These are phyloP conservation scores for Plantago coronopus DNA, from an alignment of 305 asterid genomes.

Conservation along the genomic window DNA sequence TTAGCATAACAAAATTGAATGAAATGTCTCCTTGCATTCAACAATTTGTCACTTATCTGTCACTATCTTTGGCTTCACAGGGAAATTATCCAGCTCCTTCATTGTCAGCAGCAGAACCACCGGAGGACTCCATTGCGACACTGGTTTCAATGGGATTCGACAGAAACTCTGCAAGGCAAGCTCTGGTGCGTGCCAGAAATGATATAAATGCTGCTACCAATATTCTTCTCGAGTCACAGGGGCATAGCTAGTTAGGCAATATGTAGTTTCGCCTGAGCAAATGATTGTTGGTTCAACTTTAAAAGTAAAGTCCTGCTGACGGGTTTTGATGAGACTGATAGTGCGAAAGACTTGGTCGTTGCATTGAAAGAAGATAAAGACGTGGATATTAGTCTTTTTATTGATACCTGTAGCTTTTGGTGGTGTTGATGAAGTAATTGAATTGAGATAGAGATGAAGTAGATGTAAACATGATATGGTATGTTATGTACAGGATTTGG, in stretches of 20 bases:
- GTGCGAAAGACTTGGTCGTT: too few relatives aligned
- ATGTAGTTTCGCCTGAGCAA: too few relatives aligned
- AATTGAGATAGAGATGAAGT: constrained; percentile 13
- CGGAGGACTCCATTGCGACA: constrained; percentile 72
- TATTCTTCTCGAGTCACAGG: constrained; percentile 81
- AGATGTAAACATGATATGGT: constrained; percentile 16
- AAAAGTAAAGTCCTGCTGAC: too few relatives aligned
- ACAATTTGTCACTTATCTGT: background rate
- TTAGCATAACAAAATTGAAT: background rate
- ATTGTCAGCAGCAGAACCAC: constrained; percentile 51
- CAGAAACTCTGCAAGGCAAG: constrained; percentile 85
- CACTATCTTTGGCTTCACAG: constrained; percentile 34
- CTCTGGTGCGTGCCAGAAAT: constrained; percentile 77
- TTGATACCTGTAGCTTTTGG: too few relatives aligned
- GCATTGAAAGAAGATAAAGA: background rate
- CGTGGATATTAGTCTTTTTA: too few relatives aligned
- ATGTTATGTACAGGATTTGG: background rate
- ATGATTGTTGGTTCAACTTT: too few relatives aligned
- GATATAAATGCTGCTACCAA: constrained; percentile 86
- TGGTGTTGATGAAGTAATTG: background rate
- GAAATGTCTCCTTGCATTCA: constrained; percentile 1
- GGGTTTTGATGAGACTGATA: too few relatives aligned
- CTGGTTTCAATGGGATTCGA: constrained; percentile 95
- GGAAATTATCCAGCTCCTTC: constrained; percentile 49
- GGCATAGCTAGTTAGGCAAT: constrained; percentile 27